These are phyloP conservation scores for Stachybotrys chlorohalonatus DNA, from an alignment of 2,329 filamentous ascomycete species.

Conservation along the genomic window DNA sequence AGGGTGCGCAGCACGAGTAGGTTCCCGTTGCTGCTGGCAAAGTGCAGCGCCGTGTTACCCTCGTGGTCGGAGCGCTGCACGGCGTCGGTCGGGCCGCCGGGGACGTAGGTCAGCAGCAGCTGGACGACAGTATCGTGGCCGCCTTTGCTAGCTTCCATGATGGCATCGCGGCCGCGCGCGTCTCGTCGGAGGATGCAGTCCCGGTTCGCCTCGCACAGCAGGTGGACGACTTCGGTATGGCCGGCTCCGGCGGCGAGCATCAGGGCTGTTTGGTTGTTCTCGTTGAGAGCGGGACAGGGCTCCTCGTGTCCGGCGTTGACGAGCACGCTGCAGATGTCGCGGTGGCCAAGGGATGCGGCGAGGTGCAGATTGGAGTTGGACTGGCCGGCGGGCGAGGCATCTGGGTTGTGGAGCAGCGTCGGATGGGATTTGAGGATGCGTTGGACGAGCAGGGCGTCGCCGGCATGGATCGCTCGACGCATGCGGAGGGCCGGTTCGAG, in stretches of 20 bases:
- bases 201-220: slow-evolving; percentile 58
- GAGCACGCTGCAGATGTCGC: slow-evolving; percentile 60
- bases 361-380: slow-evolving; percentile 81
- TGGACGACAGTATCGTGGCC: slow-evolving; percentile 59
- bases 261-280: slow-evolving; percentile 69
- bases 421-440: slow-evolving; percentile 71
- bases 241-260: slow-evolving; percentile 66
- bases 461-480: slow-evolving; percentile 70
- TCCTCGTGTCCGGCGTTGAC: slow-evolving; percentile 67
- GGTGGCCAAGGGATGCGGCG: slow-evolving; percentile 63
- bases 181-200: slow-evolving; percentile 57
- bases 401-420: slow-evolving; percentile 66
- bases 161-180: slow-evolving; percentile 58
- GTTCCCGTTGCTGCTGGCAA: slow-evolving; percentile 75
- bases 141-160: slow-evolving; percentile 54
- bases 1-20: slow-evolving; percentile 68
- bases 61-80: slow-evolving; percentile 54
- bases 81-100: slow-evolving; percentile 41
- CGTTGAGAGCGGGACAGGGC: slow-evolving; percentile 67
- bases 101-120: slow-evolving; percentile 52
- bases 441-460: slow-evolving; percentile 61
- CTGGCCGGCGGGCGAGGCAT: slow-evolving; percentile 55
- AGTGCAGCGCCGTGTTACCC: slow-evolving; percentile 83
- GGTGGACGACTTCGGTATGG: slow-evolving; percentile 64
- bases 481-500: slow-evolving; percentile 70